Percentiles rank a stretch among this genome's conserved stretches.
phyloP scores from a whole-genome alignment of 371 early-diverging fungal species.

The Fennellomyces sp. region DNA sequence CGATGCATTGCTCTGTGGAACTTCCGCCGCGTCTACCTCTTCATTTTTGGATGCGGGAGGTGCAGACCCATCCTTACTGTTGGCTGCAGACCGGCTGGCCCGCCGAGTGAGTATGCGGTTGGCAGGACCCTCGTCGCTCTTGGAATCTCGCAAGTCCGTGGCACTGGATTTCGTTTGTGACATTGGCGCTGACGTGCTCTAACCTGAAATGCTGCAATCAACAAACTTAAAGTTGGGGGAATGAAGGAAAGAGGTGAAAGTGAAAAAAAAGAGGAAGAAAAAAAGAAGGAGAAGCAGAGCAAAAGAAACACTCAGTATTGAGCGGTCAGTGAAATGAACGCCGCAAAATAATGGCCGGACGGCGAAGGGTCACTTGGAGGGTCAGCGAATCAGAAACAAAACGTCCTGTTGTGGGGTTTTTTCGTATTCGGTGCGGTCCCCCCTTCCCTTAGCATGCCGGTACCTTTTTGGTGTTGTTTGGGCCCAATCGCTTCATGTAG shows the following conservation, averaged over 20 bases:
- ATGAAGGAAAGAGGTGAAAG: conserved; percentile 6
- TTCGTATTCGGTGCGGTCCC: too few species aligned
- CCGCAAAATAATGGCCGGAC: neutral
- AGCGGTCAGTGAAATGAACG: neutral
- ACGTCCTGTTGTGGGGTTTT: too few species aligned
- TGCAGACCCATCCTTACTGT: neutral
- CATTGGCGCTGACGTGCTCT: neutral
- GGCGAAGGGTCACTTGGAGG: neutral
- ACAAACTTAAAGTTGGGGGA: neutral
- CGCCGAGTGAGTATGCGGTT: conserved; percentile 22
- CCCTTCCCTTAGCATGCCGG: too few species aligned
- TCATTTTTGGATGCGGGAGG: conserved; percentile 1
- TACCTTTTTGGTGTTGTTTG: too few species aligned
- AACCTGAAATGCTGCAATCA: neutral
- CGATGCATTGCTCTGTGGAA: conserved; percentile 1
- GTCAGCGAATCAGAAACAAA: neutral
- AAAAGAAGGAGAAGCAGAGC: neutral
- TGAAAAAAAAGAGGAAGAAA: neutral
- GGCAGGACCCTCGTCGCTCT: conserved; percentile 13
- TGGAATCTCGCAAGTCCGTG: conserved; percentile 12
- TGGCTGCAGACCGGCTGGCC: conserved; percentile 20
- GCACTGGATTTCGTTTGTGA: conserved; percentile 11
- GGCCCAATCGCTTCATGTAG: too few species aligned
- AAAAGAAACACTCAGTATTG: too few species aligned
- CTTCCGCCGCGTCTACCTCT: conserved; percentile 2